A percentile compares a stretch with the other conserved stretches of the same genome.
These are phyloP conservation scores for Grosmannia serpens DNA, from an alignment of 2,329 filamentous ascomycete genomes.

Conservation along the genomic window DNA sequence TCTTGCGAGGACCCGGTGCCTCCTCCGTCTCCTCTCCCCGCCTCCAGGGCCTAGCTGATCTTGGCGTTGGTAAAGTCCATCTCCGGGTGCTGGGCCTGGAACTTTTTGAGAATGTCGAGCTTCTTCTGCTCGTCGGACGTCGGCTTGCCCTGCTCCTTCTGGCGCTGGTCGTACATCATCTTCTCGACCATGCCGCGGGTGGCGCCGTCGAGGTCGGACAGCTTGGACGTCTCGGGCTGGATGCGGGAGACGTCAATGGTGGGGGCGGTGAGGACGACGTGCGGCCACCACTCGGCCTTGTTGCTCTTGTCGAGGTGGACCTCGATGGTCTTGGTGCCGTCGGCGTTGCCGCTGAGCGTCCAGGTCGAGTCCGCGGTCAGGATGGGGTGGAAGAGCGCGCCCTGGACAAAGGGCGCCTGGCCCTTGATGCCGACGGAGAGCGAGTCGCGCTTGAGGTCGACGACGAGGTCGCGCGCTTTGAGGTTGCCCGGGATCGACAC, in stretches of 20 bases:
- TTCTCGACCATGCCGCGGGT: slow-evolving; percentile 98
- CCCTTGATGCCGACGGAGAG: slow-evolving; percentile 80
- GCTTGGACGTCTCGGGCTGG: slow-evolving; percentile 79
- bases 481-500: slow-evolving; percentile 70
- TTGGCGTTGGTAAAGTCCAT: slow-evolving; percentile 64
- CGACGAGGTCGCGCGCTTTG: slow-evolving; percentile 71
- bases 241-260: slow-evolving; percentile 95
- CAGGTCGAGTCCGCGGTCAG: slow-evolving; percentile 82
- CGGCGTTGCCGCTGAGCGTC: slow-evolving; percentile 49
- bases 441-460: slow-evolving; percentile 69
- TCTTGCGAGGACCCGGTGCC: too few species aligned
- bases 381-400: slow-evolving; percentile 71
- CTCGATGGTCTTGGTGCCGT: slow-evolving; percentile 14
- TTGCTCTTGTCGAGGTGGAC: slow-evolving; percentile 40
- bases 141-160: slow-evolving; percentile 85
- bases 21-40: not conserved
- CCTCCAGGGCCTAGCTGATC: slow-evolving; percentile 33
- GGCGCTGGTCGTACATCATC: slow-evolving; percentile 99
- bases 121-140: slow-evolving; percentile 95
- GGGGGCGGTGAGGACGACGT: slow-evolving; percentile 76
- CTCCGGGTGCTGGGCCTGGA: slow-evolving; percentile 68
- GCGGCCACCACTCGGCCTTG: slow-evolving; percentile 97
- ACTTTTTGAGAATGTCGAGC: slow-evolving; percentile 82
- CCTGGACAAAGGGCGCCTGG: slow-evolving; percentile 76
- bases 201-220: slow-evolving; percentile 88